phyloP scores from a whole-genome alignment of 768 basidiomycete genomes.

The Lyophyllum decastes region DNA sequence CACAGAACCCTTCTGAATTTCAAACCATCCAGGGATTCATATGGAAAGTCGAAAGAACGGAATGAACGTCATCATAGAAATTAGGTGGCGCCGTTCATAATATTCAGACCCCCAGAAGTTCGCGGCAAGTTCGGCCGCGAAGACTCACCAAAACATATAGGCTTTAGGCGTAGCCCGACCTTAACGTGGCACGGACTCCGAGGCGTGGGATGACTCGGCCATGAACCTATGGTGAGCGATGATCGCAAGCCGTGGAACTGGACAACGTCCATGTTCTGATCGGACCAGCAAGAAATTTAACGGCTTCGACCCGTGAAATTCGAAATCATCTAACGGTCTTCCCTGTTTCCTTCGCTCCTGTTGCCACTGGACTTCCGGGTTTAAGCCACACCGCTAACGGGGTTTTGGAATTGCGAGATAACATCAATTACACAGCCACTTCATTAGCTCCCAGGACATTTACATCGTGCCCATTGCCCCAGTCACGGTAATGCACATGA shows the following conservation, averaged over 20 bases:
- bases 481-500: not conserved
- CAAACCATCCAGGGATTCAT: conserved; percentile 15
- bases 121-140: conserved; percentile 11
- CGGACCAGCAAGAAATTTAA: not conserved
- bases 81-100: conserved; percentile 5
- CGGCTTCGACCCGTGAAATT: not conserved
- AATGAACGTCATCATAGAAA: conserved; percentile 2
- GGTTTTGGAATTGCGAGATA: conserved; percentile 7
- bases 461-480: not conserved
- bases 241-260: not conserved
- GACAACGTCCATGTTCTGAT: not conserved
- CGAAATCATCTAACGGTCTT: not conserved
- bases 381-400: not conserved
- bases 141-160: conserved; percentile 13
- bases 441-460: not conserved
- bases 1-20: conserved; percentile 12
- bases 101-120: conserved; percentile 11
- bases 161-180: conserved; percentile 21
- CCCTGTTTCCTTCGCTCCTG: not conserved
- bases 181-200: conserved; percentile 10
- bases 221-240: conserved; percentile 5
- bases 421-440: conserved; percentile 7
- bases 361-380: not conserved
- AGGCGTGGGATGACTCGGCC: conserved; percentile 12
- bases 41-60: conserved; percentile 2